phyloP scores from a whole-genome alignment of 371 early-diverging fungal genomes.

The Coemansia sp. region DNA sequence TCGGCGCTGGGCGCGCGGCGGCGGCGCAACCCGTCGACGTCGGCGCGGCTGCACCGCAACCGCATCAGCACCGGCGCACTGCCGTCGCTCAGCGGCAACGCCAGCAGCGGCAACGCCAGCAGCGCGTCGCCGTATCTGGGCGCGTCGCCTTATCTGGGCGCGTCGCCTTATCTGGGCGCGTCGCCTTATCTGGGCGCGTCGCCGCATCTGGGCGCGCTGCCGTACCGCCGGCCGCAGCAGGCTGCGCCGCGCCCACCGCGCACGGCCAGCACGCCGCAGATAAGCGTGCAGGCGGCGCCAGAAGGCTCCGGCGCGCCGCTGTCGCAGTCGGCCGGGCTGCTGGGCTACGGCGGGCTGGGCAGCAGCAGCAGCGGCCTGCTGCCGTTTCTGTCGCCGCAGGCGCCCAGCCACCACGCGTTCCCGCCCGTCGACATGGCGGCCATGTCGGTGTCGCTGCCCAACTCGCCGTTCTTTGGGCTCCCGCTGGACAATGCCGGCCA shows the following conservation, averaged over 20 bases:
- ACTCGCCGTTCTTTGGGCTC: slow-evolving; percentile 36
- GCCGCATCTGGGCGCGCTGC: background rate
- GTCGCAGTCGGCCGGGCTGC: background rate
- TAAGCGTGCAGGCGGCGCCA: background rate
- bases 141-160: too few relatives aligned
- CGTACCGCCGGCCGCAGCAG: slow-evolving; percentile 17
- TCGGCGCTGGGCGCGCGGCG: slow-evolving; percentile 5
- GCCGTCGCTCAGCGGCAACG: slow-evolving; percentile 1
- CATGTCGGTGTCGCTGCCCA: slow-evolving; percentile 43
- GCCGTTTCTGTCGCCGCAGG: slow-evolving; percentile 40
- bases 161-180: too few relatives aligned
- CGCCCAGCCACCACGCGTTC: slow-evolving; percentile 9
- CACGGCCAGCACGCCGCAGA: slow-evolving; percentile 8
- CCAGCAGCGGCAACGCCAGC: background rate
- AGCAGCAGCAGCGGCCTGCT: background rate
- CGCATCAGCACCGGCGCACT: slow-evolving; percentile 29
- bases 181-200: too few relatives aligned
- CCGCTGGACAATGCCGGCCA: slow-evolving; percentile 18
- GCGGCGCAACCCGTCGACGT: slow-evolving; percentile 16
- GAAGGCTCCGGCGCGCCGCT: background rate
- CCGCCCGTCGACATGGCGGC: slow-evolving; percentile 26
- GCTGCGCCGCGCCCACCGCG: background rate
- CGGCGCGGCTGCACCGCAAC: slow-evolving; percentile 13
- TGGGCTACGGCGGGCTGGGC: background rate
- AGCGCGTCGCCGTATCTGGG: slow-evolving; percentile 21